Evolutionary conservation across 495 filamentous ascomycete genomes (phyloP).

Genomic region (Penicillium alfredii): DNA sequence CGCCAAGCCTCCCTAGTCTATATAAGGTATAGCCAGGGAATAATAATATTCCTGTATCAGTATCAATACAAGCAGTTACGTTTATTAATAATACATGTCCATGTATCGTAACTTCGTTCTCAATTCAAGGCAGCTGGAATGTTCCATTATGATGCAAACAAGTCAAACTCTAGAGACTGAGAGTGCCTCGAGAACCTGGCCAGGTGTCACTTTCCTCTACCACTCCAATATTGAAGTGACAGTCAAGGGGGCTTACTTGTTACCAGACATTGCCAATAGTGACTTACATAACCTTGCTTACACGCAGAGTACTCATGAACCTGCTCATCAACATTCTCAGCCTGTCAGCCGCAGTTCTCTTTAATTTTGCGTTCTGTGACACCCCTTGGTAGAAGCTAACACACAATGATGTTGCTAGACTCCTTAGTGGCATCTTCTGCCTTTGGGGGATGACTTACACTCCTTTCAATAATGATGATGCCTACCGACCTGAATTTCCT

Average conservation of each 20-base stretch:
- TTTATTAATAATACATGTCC: not conserved
- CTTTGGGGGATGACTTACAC: slow-evolving; percentile 10
- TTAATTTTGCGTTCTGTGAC: slow-evolving; percentile 5
- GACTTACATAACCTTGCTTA: slow-evolving; percentile 9
- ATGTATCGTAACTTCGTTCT: slow-evolving; percentile 1
- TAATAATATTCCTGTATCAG: slow-evolving; percentile 1
- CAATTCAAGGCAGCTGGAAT: too few species aligned
- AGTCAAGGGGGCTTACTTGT: slow-evolving; percentile 8
- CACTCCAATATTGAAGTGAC: not conserved
- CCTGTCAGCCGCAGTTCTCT: slow-evolving; percentile 15
- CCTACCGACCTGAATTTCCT: slow-evolving; percentile 5
- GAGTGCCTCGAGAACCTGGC: slow-evolving; percentile 8
- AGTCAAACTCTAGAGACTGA: too few species aligned
- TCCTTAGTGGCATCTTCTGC: slow-evolving; percentile 13
- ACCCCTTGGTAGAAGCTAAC: slow-evolving; percentile 12
- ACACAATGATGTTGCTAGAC: slow-evolving; percentile 9
- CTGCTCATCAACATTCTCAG: slow-evolving; percentile 16
- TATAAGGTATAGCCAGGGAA: slow-evolving; percentile 3
- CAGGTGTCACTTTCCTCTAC: not conserved
- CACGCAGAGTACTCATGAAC: slow-evolving; percentile 14
- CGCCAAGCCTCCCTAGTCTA: not conserved
- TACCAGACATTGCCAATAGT: slow-evolving; percentile 13
- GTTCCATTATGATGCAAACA: too few species aligned
- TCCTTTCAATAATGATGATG: slow-evolving; percentile 13
- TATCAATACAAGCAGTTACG: not conserved